These are phyloP conservation scores for Blastobotrys niveus DNA, from an alignment of 1,139 yeast genomes.

Conservation along the genomic window DNA sequence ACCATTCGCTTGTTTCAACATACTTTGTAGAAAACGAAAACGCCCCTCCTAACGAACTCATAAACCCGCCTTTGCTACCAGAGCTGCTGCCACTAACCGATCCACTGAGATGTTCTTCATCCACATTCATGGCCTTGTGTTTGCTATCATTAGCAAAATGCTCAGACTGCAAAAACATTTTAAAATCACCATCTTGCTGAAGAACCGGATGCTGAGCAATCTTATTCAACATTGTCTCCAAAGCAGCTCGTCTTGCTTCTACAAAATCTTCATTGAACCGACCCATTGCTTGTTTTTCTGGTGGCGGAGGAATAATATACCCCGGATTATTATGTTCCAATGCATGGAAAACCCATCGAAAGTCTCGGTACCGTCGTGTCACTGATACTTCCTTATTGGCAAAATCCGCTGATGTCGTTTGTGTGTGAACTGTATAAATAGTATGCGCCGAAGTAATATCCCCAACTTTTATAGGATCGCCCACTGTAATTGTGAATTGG, in stretches of 20 bases:
- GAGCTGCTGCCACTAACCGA: constrained; percentile 25
- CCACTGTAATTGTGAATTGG: constrained; percentile 61
- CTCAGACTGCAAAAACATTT: constrained; percentile 69
- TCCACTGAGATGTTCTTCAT: constrained; percentile 23
- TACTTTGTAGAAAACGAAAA: constrained; percentile 55
- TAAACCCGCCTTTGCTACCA: constrained; percentile 42
- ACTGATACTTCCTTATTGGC: constrained; percentile 45
- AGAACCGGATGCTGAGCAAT: constrained; percentile 53
- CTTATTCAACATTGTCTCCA: constrained; percentile 79
- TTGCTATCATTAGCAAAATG: constrained; percentile 54
- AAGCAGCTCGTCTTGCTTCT: constrained; percentile 77
- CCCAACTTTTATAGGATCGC: constrained; percentile 89
- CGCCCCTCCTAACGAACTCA: constrained; percentile 50
- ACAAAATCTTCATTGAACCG: constrained; percentile 82
- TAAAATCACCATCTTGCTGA: constrained; percentile 67
- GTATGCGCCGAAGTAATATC: constrained; percentile 86
- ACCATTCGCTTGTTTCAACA: constrained; percentile 74
- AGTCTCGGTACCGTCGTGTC: constrained; percentile 74
- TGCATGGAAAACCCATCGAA: constrained; percentile 84
- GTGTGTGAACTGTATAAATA: constrained; percentile 72
- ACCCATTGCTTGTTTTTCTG: constrained; percentile 90
- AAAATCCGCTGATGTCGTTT: constrained; percentile 41
- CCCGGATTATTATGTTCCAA: constrained; percentile 86
- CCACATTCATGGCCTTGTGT: constrained; percentile 17
- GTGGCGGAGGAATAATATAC: constrained; percentile 90